Base-by-base conservation (phyloP, 176 grass and related monocot genomes). In the Carex cristatella region DNA sequence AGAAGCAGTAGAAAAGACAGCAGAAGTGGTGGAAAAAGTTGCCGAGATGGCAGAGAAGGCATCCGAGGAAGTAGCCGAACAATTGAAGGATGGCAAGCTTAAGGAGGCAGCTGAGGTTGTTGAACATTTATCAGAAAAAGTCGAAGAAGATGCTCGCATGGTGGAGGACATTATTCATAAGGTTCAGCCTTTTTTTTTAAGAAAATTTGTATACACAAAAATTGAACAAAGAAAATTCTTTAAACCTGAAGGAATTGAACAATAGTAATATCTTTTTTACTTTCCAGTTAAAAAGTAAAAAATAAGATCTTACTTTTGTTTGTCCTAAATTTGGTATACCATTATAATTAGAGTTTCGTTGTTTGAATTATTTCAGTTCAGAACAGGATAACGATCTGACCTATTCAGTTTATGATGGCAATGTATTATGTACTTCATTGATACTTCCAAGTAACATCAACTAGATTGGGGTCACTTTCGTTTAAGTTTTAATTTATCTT, bases 91-190 rank as follows among this genome's bases (percentile, higher is more conserved):
- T 55, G 86, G 84, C 14, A 70, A 60, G 79, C 84, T 97, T 12
- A 88, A 87, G 81, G 33, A 83, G 0, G 86, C 87, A 4, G 92
- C 79, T 6, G 84, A 82, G 16, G 33, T 84, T 19, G 61, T 92
- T 0, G 92, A 97, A 88, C 86, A 86, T 3, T 83, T 81, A 32
- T 94, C 94, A 0, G 84, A 61, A 72, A 86, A 88, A 54, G 81
- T 94, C 0, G 90, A 86, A 10, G 81, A 92, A 60, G 90, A 94
- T 35, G 92, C 94, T 53, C 90, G 84, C 35, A 77, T 86, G 46
- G 92, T 91, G 2, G 79, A 81, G 7, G 84, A 94, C 66, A 92
- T 97, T 27, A 86, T 97, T 84, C 87, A 91, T 30, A 92, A 94
- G 91, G 91, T 91, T 79, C 79, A 58, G 33, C 23, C 23, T 58